phyloP scores from a whole-genome alignment of 768 basidiomycete genomes.

The Cystofilobasidium bisporidii region DNA sequence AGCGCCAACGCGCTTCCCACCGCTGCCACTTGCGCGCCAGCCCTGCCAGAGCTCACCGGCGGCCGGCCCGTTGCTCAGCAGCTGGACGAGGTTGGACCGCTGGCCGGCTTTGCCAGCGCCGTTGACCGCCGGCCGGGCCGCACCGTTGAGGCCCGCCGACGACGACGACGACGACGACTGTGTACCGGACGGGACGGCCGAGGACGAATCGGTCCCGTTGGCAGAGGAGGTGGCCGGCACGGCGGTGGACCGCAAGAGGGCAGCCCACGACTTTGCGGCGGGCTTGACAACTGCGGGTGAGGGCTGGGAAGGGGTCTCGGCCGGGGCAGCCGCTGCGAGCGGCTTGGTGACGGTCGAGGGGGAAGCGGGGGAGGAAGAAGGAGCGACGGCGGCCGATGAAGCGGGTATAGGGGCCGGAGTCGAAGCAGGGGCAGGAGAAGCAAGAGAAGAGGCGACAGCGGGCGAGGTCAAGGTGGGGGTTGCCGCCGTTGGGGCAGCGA shows the following conservation, averaged over 20 bases:
- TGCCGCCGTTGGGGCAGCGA: too few species aligned
- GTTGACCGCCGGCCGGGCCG: background rate
- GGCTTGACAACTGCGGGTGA: conserved; percentile 11
- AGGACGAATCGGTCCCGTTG: background rate
- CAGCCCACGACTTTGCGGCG: conserved; percentile 21
- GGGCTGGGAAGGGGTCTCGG: conserved; percentile 1
- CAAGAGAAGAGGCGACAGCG: too few species aligned
- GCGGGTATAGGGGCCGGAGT: too few species aligned
- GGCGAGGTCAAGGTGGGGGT: too few species aligned
- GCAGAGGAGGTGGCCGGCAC: background rate
- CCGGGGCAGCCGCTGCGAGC: background rate
- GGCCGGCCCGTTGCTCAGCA: conserved; percentile 10
- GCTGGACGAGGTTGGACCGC: conserved; percentile 17
- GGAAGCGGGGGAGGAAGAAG: too few species aligned
- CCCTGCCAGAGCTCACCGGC: conserved; percentile 6
- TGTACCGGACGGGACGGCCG: background rate
- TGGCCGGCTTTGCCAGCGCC: background rate
- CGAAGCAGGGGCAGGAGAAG: too few species aligned
- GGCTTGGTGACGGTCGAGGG: too few species aligned
- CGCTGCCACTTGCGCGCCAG: background rate
- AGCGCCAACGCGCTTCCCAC: conserved; percentile 37
- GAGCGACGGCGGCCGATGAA: too few species aligned
- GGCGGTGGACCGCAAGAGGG: conserved; percentile 13
- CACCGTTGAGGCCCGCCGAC: background rate
- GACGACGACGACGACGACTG: background rate